Base-by-base conservation (phyloP, 1,284 basidiomycete genomes). In the Marasmius tenuissimus region DNA sequence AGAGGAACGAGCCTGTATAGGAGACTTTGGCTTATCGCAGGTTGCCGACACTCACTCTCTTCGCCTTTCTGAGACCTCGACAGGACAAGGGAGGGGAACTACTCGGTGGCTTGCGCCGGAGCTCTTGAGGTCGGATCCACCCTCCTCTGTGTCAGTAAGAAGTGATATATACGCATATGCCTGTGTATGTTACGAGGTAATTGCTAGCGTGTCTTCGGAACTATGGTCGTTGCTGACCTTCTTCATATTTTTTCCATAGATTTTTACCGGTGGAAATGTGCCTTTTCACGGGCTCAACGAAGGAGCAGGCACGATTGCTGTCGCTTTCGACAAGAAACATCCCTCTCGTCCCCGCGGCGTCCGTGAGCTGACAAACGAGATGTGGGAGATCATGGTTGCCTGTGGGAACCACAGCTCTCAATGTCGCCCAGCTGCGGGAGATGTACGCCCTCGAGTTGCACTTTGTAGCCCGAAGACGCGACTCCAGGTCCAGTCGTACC, bases 11-110 rank as follows among this genome's bases (percentile, higher is more conserved):
- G 76, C 75, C 33, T 65, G 70, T 45, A 62, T 80, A 14, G 65
- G 68, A 5, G 76, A 79, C 60, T 79, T 78, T 60, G 77, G 76
- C 39, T 69, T 76, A 42, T 67, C 66, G 9, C 66, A 65, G 14
- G 57, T 64, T 18, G 63, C 66, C 6, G 61, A 66, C 9, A 61
- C 67, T 3, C 61, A 63, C 2, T 27, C 27, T 27, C 4, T 27
- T 4, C 4, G 27, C 27, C 27, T 27, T 27, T 2, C 27, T 27
- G 2, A 2, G 4, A 2, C 27, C 2, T 27, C 54, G 56, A 60
- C 55, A 35, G 16, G 38, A 39, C 53, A 47, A 18, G 58, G 58
- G 35, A 53, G 66, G 52, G 61, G 71, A 54, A 55, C 71, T 55
- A 11, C 69, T 51, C 67, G 68, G 27, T 68, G 66, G 66, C 63